Evolutionary conservation across 2,329 filamentous ascomycete genomes (phyloP), one percentile per base, ranked within the genome.

Genomic region (Stemphylium vesicarium): DNA sequence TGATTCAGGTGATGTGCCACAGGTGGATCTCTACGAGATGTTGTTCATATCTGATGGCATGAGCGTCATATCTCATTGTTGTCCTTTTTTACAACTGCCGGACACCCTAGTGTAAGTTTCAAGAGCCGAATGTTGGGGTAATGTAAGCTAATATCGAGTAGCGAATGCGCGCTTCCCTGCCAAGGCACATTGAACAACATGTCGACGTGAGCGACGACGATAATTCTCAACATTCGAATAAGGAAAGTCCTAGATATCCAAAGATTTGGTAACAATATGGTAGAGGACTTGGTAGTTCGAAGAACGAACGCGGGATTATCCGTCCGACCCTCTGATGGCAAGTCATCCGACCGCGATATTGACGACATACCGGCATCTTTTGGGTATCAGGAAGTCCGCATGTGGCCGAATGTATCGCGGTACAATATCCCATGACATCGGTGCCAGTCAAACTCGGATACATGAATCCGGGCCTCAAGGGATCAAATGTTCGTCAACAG

Each of bases 131-230:
- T 29, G 36, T 37, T 41, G 41, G 47, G 43, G 54, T 55, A 59
- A 62, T 57, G 41, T 52, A 55, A 40, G 16, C 29, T 22, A 53
- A 57, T 62, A 53, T 59, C 44, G 52, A 33, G 50, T 49, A 44
- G 46, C 56, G 56, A 50, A 57, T 57, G 41, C 32, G 47, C 39
- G 47, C 15, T 42, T 16, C n/a, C 22, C 11, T 26, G 57, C 57
- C 59, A 62, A 62, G 56, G 22, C 36, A 24, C 18, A 50, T 59
- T 50, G 52, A 59, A 29, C 20, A 39, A 16, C 41, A 24, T 4
- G 6, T 4, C 35, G 12, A 22, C 35, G 20, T 32, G 29, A 15
- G 11, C 4, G 29, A 9, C 41, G 22, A 24, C 7, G 22, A 8
- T 7, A 7, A 8, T 24, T 24, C 5, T 24, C 22, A 8, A 6